phyloP scores from a whole-genome alignment of 1,284 basidiomycete genomes.

The Irpex lacteus region DNA sequence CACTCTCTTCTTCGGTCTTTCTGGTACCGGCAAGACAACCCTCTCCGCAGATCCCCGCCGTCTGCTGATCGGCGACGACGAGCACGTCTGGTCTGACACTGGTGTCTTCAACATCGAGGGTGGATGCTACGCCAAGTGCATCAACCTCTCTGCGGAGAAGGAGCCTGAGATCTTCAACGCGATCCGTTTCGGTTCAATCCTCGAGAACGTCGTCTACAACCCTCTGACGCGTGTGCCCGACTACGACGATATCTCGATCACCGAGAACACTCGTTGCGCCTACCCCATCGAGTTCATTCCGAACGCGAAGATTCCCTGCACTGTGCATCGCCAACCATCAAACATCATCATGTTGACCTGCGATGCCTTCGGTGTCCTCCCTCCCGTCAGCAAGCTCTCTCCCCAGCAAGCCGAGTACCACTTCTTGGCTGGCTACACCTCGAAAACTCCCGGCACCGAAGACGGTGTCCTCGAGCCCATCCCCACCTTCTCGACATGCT shows the following conservation, averaged over 20 bases:
- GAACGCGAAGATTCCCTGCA: slow-evolving; percentile 92
- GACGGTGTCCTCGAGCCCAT: slow-evolving; percentile 98
- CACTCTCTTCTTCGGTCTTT: slow-evolving; percentile 98
- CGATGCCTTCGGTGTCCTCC: slow-evolving; percentile 97
- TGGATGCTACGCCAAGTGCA: slow-evolving; percentile 98
- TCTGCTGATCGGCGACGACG: slow-evolving; percentile 93
- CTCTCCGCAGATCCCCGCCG: slow-evolving; percentile 92
- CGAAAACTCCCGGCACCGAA: slow-evolving; percentile 97
- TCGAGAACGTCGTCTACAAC: slow-evolving; percentile 99
- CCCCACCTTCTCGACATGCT: slow-evolving; percentile 99
- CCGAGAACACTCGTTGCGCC: slow-evolving; percentile 98
- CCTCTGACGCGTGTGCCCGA: slow-evolving; percentile 85
- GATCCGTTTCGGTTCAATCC: slow-evolving; percentile 93
- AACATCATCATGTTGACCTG: slow-evolving; percentile 99
- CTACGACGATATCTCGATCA: slow-evolving; percentile 96
- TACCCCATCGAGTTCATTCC: slow-evolving; percentile 98
- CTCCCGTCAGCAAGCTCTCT: slow-evolving; percentile 91
- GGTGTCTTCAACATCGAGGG: slow-evolving; percentile 99
- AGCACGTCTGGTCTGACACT: slow-evolving; percentile 96
- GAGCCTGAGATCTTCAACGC: slow-evolving; percentile 98
- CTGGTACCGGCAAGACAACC: slow-evolving; percentile 98
- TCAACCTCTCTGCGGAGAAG: slow-evolving; percentile 95
- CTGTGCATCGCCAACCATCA: slow-evolving; percentile 81
- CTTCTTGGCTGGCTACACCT: slow-evolving; percentile 96
- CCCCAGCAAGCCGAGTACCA: slow-evolving; percentile 97